Evolutionary conservation across 148 eudicot species (phyloP).

Genomic region (Fallopia convolvulus): DNA sequence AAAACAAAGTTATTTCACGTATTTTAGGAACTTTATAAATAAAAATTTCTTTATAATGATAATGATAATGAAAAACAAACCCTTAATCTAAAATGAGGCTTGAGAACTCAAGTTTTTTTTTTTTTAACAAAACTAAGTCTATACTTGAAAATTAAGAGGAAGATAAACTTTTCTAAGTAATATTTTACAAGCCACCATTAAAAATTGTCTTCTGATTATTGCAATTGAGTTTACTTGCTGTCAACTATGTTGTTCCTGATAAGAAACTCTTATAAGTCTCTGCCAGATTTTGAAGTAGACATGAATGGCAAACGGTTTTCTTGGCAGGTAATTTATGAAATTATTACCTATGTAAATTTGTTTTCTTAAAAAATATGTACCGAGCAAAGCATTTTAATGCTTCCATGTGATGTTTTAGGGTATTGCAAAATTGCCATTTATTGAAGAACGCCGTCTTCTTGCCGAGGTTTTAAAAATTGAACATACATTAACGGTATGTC

Average conservation of each 20-base stretch:
- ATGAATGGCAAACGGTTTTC: constrained; percentile 94
- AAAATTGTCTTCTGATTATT: not conserved
- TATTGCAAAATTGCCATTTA: constrained; percentile 84
- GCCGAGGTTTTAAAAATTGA: constrained; percentile 75
- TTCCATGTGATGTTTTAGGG: constrained; percentile 35
- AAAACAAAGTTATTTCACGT: too few species aligned
- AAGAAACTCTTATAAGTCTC: not conserved
- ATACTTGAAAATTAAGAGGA: not conserved
- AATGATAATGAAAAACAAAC: too few species aligned
- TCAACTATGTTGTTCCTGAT: not conserved
- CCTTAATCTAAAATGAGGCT: not conserved
- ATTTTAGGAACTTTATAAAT: not conserved
- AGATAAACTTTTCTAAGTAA: not conserved
- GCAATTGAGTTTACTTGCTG: too few species aligned
- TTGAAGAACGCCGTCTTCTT: constrained; percentile 85
- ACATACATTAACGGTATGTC: constrained; percentile 67
- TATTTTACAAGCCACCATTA: not conserved
- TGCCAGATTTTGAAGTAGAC: constrained; percentile 87
- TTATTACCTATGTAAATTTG: not conserved
- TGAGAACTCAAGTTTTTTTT: not conserved
- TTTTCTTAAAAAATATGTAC: not conserved
- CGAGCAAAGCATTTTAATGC: not conserved
- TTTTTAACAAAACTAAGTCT: not conserved
- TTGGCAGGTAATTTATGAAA: constrained; percentile 62
- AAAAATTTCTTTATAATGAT: not conserved